Base-by-base conservation (phyloP, 208 protist genomes). In the Borovskyia barvae region DNA sequence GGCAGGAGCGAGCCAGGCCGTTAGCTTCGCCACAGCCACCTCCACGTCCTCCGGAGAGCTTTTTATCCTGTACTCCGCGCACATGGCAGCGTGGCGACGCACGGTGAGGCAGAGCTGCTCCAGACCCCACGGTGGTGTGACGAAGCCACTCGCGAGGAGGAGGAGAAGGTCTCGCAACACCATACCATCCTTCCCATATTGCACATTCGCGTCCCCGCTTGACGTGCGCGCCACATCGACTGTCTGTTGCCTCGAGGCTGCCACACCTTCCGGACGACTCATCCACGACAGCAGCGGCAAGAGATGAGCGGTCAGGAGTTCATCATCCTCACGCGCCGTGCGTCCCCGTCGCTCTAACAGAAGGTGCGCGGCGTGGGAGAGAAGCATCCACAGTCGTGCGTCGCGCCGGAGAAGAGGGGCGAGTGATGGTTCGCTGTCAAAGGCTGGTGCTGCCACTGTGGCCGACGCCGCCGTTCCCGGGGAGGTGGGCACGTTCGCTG, bases 301-400 rank as follows among this genome's bases (percentile, higher is more conserved):
- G 20, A 82, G 51, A 20, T 54, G 32, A 3, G 19, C 30, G 0
- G 61, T 8, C 5, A 80, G 49, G 39, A 65, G 55, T 32, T 39
- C 43, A 19, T 65, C 63, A 20, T 80, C 72, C 39, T 80, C 75
- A 12, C 47, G 37, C 25, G 60, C 66, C 25, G 80, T 62, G 22
- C 46, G 58, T 6, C 60, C 70, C 14, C 67, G 54, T 4, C 80
- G 70, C 55, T 82, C 71, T 2, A 79, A 68, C 63, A 75, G 63
- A 33, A 72, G 25, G 26, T 82, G 45, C 37, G 66, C 37, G 5
- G 54, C 62, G 55, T 86, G 75, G 9, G 58, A 36, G 1, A 86
- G 64, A 15, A 68, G 40, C 72, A 86, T 73, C 36, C 54, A 45
- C n/a, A 83, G 36, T 17, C 73, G 66, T 40, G 65, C 42, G 43